phyloP scores from a whole-genome alignment of 768 basidiomycete species.

The Ramaria rubella region DNA sequence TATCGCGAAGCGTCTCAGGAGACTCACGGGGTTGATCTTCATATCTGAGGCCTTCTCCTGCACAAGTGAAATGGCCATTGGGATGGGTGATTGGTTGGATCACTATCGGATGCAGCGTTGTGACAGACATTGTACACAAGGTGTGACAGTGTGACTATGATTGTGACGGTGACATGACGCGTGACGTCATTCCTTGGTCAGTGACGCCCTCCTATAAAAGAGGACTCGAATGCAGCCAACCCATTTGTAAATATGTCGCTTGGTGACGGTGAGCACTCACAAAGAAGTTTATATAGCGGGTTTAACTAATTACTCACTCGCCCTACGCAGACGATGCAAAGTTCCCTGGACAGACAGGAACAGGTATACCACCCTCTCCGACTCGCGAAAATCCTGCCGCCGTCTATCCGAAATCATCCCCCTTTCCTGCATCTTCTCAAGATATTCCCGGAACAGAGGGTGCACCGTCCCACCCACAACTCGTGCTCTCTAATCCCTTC shows the following conservation, averaged over 20 bases:
- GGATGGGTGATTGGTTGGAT: no score
- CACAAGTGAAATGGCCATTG: no score
- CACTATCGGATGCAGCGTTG: no score
- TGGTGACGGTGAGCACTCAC: not conserved
- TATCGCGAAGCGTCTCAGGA: no score
- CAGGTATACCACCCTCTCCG: not conserved
- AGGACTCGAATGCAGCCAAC: not conserved
- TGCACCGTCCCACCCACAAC: not conserved
- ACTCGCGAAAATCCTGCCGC: conserved; percentile 5
- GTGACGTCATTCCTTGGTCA: not conserved
- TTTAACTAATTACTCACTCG: not conserved
- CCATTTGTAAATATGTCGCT: not conserved
- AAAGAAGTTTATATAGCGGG: not conserved
- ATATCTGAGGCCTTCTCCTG: no score
- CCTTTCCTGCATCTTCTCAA: not conserved
- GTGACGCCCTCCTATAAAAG: not conserved
- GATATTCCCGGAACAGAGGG: conserved; percentile 1
- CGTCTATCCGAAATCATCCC: conserved; percentile 7
- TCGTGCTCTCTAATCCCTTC: conserved; percentile 1
- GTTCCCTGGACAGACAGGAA: not conserved
- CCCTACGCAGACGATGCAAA: not conserved
- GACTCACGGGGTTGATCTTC: no score
- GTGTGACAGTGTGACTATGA: no score
- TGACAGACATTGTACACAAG: no score
- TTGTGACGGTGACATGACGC: not conserved